Percentiles rank a stretch among this genome's conserved stretches.
phyloP scores from a whole-genome alignment of 2,329 filamentous ascomycete species.

The Colletotrichum sidae region DNA sequence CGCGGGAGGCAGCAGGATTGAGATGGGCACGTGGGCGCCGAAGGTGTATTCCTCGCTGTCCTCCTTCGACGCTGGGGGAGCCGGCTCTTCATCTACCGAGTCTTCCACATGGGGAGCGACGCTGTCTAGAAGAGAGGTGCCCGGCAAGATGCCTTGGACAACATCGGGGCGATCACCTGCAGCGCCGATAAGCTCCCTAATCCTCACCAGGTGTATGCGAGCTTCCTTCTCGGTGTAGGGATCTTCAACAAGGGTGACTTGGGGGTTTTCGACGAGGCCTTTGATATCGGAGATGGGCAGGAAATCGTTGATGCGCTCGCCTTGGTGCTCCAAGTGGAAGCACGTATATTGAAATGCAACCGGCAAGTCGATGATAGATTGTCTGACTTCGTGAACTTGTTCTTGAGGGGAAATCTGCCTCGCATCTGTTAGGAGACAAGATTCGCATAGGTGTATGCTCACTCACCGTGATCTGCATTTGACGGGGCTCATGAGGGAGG shows the following conservation, averaged over 20 bases:
- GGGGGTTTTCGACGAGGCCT: conserved; percentile 80
- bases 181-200: conserved; percentile 93
- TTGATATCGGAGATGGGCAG: conserved; percentile 90
- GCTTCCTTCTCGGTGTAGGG: conserved; percentile 99
- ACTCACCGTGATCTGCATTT: conserved; percentile 87
- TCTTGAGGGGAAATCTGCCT: conserved; percentile 88
- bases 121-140: conserved; percentile 87
- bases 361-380: conserved; percentile 94
- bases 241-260: conserved; percentile 87
- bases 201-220: conserved; percentile 90
- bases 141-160: conserved; percentile 86
- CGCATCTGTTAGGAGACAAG: conserved; percentile 21
- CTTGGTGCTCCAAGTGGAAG: conserved; percentile 95
- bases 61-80: conserved; percentile 38
- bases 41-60: conserved; percentile 81
- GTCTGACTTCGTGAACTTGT: conserved; percentile 96
- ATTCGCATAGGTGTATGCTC: not conserved
- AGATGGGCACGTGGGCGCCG: conserved; percentile 73
- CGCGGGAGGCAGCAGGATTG: conserved; percentile 76
- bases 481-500: conserved; percentile 81
- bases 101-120: conserved; percentile 64
- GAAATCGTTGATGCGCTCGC: conserved; percentile 93
- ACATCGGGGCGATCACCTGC: conserved; percentile 89
- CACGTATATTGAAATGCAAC: conserved; percentile 97
- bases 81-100: conserved; percentile 58